phyloP scores from a whole-genome alignment of 1,139 yeast species.

The Eremothecium sinecaudum region DNA sequence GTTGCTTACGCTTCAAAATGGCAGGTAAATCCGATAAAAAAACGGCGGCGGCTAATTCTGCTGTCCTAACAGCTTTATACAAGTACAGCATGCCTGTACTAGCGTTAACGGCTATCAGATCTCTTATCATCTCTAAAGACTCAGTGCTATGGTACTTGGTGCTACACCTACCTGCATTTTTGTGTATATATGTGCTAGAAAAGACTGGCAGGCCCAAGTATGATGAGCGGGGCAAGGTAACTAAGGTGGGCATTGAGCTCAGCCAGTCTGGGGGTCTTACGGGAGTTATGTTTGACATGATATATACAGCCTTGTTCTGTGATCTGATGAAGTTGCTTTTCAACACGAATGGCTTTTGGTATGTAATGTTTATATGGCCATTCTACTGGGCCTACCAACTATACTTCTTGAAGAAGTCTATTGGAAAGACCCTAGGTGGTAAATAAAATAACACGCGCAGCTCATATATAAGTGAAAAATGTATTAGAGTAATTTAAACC shows the following conservation, averaged over 20 bases:
- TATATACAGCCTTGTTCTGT: slow-evolving; percentile 26
- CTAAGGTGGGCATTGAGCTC: slow-evolving; percentile 23
- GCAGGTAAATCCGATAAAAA: slow-evolving; percentile 21
- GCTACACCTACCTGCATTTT: slow-evolving; percentile 20
- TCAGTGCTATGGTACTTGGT: slow-evolving; percentile 13
- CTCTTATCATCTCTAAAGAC: slow-evolving; percentile 7
- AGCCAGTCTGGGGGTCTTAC: slow-evolving; percentile 21
- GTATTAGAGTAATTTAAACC: slow-evolving; percentile 4
- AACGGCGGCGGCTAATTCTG: slow-evolving; percentile 16
- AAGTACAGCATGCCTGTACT: slow-evolving; percentile 13
- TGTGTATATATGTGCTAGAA: slow-evolving; percentile 23
- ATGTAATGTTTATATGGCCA: slow-evolving; percentile 17
- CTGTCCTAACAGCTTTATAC: slow-evolving; percentile 12
- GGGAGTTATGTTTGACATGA: slow-evolving; percentile 27
- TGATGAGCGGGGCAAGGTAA: slow-evolving; percentile 14
- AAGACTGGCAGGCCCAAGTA: slow-evolving; percentile 25
- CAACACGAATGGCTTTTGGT: slow-evolving; percentile 24
- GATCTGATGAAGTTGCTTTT: slow-evolving; percentile 21
- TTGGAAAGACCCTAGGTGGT: too few relatives aligned
- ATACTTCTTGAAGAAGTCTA: too few relatives aligned
- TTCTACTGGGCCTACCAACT: slow-evolving; percentile 23
- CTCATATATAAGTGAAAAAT: slow-evolving; percentile 6
- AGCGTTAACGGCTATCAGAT: slow-evolving; percentile 15
- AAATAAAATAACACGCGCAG: slow-evolving; percentile 4
- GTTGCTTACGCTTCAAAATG: slow-evolving; percentile 12